These are phyloP conservation scores for Elaeagnus macrophylla DNA, from an alignment of 306 rosid species.

Conservation along the genomic window DNA sequence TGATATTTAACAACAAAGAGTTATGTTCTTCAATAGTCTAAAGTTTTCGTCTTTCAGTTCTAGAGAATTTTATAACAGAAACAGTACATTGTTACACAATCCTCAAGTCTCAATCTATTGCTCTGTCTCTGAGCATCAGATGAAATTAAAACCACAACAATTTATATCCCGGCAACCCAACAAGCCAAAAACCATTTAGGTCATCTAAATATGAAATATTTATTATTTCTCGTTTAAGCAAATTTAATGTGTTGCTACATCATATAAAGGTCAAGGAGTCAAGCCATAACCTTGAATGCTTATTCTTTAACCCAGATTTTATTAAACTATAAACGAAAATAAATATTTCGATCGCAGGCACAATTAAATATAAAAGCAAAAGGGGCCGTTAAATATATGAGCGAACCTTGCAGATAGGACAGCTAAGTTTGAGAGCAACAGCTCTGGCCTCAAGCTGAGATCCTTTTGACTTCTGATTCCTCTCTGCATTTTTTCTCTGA, in stretches of 20 bases:
- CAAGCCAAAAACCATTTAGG: too few relatives aligned
- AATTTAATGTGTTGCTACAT: neutral
- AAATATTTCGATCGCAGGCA: neutral
- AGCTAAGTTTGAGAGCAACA: slow-evolving; percentile 64
- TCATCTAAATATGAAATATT: neutral
- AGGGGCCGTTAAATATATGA: neutral
- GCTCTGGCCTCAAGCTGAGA: slow-evolving; percentile 92
- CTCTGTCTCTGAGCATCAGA: too few relatives aligned
- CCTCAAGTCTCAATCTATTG: too few relatives aligned
- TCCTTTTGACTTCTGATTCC: slow-evolving; percentile 67
- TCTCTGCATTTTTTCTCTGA: slow-evolving; percentile 73
- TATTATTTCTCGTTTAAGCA: neutral
- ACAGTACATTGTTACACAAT: too few relatives aligned
- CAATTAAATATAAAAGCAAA: neutral
- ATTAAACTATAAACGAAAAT: neutral
- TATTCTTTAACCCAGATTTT: neutral
- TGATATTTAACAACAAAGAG: too few relatives aligned
- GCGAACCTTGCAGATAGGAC: slow-evolving; percentile 83
- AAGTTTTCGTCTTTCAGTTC: too few relatives aligned
- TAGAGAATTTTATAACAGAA: too few relatives aligned
- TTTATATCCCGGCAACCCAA: too few relatives aligned
- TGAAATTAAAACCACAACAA: too few relatives aligned
- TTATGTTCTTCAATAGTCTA: too few relatives aligned
- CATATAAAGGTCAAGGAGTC: too few relatives aligned
- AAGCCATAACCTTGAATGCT: neutral